phyloP scores from a whole-genome alignment of 371 early-diverging fungal species.

The Zychaea mexicana region DNA sequence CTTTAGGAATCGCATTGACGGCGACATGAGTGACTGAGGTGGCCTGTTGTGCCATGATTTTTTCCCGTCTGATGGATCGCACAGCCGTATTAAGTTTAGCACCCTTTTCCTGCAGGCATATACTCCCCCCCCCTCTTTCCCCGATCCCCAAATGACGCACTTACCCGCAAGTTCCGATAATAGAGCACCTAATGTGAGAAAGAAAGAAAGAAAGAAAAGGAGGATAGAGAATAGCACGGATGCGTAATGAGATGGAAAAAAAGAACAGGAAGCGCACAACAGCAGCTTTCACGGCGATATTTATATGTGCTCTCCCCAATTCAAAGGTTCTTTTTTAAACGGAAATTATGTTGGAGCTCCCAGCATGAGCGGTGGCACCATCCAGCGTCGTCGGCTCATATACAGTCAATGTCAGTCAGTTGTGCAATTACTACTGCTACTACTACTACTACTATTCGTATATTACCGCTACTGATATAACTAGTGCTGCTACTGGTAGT shows the following conservation, averaged over 20 bases:
- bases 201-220: no score
- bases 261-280: background rate
- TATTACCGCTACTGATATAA: background rate
- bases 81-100: background rate
- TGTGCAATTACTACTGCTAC: background rate
- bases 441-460: background rate
- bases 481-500: no score
- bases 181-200: no score
- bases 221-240: background rate
- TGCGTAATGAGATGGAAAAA: no score
- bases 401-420: background rate
- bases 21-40: background rate
- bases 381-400: no score
- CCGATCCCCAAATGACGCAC: no score
- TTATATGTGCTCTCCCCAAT: background rate
- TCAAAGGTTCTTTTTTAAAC: slow-evolving; percentile 8
- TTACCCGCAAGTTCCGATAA: background rate
- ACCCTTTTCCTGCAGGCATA: background rate
- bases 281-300: background rate
- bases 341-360: slow-evolving; percentile 4
- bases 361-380: background rate
- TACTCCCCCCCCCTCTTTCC: no score
- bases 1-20: slow-evolving; percentile 5
- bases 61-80: background rate
- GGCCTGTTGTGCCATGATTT: slow-evolving; percentile 5